Conservation (phyloP, 352 stramenopile genomes). For the Phytophthora litchii region DNA sequence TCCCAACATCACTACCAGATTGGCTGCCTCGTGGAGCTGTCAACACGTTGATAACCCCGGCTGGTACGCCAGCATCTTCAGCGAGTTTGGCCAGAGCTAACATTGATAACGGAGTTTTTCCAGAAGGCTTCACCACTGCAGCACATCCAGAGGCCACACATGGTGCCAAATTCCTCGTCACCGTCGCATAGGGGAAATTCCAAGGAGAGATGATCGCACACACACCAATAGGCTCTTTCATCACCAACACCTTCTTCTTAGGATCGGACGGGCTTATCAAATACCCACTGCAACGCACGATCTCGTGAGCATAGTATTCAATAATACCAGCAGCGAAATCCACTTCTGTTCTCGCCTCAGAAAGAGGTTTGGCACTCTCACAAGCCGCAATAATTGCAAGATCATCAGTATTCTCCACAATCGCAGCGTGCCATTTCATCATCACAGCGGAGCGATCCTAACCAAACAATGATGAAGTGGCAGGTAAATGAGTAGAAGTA, state of each 20-base stretch:
- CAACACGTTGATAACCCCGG: constrained; percentile 91
- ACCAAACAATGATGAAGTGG: not conserved
- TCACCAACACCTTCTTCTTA: constrained; percentile 65
- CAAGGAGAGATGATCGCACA: constrained; percentile 94
- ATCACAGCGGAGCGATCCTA: constrained; percentile 44
- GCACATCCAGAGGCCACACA: constrained; percentile 94
- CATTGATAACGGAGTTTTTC: constrained; percentile 94
- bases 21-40: constrained; percentile 55
- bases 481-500: too few species aligned
- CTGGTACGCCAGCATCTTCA: constrained; percentile 74
- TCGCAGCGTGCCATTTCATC: constrained; percentile 66
- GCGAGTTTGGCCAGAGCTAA: constrained; percentile 90
- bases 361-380: constrained; percentile 95
- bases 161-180: constrained; percentile 93
- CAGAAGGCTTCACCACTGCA: constrained; percentile 95
- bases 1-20: constrained; percentile 53
- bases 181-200: constrained; percentile 98
- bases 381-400: constrained; percentile 91
- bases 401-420: constrained; percentile 64
- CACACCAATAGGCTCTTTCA: constrained; percentile 93
- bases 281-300: constrained; percentile 78
- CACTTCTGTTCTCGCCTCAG: constrained; percentile 93
- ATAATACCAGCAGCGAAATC: constrained; percentile 93
- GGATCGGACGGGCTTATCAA: constrained; percentile 54
- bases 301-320: constrained; percentile 95